phyloP scores from a whole-genome alignment of 805 yeast species.

The Candida sonorensis region DNA sequence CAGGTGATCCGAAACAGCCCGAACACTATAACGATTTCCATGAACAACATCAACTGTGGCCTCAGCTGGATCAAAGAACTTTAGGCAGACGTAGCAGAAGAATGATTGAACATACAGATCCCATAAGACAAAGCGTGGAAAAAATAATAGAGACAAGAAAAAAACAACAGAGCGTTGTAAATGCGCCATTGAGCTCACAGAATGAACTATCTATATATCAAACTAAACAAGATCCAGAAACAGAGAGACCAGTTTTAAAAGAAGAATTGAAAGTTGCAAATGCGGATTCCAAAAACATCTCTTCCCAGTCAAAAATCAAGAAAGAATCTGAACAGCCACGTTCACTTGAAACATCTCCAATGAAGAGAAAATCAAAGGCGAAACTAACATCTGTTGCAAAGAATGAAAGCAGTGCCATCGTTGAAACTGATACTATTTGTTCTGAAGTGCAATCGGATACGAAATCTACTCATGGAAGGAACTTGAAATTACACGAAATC shows the following conservation, averaged over 20 bases:
- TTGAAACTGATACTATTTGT: too few species aligned
- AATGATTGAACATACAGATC: constrained; percentile 17
- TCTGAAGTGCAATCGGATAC: not conserved
- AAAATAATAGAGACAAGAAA: constrained; percentile 3
- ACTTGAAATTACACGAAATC: too few species aligned
- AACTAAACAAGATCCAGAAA: too few species aligned
- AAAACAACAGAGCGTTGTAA: too few species aligned
- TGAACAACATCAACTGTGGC: constrained; percentile 34
- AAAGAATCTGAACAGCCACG: too few species aligned
- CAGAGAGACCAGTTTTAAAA: not conserved
- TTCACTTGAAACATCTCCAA: not conserved
- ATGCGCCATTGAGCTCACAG: constrained; percentile 2
- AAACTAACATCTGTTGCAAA: not conserved
- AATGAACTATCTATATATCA: too few species aligned
- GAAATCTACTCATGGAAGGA: too few species aligned
- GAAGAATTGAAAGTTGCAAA: not conserved
- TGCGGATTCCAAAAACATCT: too few species aligned
- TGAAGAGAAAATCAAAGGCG: not conserved
- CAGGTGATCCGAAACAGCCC: constrained; percentile 33
- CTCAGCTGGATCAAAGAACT: constrained; percentile 16
- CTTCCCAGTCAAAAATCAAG: too few species aligned
- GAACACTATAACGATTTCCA: constrained; percentile 27
- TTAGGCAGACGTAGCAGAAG: constrained; percentile 23
- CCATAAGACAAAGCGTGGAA: constrained; percentile 19
- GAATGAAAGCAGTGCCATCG: too few species aligned